Base-by-base conservation (phyloP, 257 asterid genomes). In the Nicotiana benthamiana region DNA sequence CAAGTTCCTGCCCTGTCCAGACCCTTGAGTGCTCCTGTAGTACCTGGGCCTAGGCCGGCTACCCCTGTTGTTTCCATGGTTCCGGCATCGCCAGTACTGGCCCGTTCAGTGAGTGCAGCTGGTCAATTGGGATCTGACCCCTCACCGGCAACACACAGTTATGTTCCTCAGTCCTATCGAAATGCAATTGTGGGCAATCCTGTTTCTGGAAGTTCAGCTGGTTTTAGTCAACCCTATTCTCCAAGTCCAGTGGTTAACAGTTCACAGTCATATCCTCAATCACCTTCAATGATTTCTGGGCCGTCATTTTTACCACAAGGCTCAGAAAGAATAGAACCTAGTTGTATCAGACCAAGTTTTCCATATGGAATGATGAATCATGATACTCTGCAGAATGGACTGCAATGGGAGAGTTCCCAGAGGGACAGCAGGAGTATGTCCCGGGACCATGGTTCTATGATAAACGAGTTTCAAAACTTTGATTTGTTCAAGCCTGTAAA, bases 21-120 rank as follows among this genome's bases (percentile, higher is more conserved):
- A 87, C 97, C 99, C 18, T 85, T 88, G 83, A 95, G 97, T 82
- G 93, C 95, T 82, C 97, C 98, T 83, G 57, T 89, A 66, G 76
- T 86, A n/a, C 92, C 92, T 20, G 90, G 87, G 17, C 86, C 90
- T 53, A 84, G 89, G 84, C 90, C 94, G 40, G 80, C 90, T 79
- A 83, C 90, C 59, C 85, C 92, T 15, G 83, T 85, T 82, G 90
- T 85, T 74, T 84, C 94, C 51, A 54, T 83, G 90, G 89, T 87
- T 84, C 95, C 88, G 51, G 82, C 95, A 1, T 64, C 90, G 22
- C 96, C 97, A 0, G 28, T 81, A 28, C 84, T 91, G 59, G 87
- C 97, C 17, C 97, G 97, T 27, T 93, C 98, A 1, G 93, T 77
- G 60, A 93, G 98, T 75, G 91, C 92, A 74, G 90, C 93, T 48